Conservation (phyloP, 345 rosid genomes). For the Mangifera indica region DNA sequence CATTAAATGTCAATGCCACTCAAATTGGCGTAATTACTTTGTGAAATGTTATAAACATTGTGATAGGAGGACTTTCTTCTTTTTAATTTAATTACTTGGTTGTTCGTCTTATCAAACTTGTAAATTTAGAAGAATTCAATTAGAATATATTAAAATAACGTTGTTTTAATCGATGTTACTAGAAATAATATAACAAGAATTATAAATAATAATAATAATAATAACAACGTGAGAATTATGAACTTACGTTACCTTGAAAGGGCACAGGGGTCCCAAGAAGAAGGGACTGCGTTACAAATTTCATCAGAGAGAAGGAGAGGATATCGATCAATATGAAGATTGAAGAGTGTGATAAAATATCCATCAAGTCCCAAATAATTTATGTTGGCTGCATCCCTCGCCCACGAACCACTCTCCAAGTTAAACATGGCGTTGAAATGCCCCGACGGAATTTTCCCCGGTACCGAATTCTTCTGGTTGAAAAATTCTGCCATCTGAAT, state of each 20-base stretch:
- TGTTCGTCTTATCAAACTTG: too few relatives aligned
- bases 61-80: too few relatives aligned
- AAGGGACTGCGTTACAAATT: conserved; percentile 68
- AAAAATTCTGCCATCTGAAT: conserved; percentile 83
- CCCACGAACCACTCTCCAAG: conserved; percentile 71
- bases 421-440: conserved; percentile 75
- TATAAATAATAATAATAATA: too few relatives aligned
- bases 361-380: conserved; percentile 76
- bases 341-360: conserved; percentile 50
- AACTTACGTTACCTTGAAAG: conserved; percentile 55
- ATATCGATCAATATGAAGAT: conserved; percentile 61
- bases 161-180: too few relatives aligned
- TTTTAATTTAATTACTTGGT: too few relatives aligned
- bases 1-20: too few relatives aligned
- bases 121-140: too few relatives aligned
- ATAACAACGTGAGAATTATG: neutral
- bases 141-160: too few relatives aligned
- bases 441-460: conserved; percentile 88
- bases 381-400: conserved; percentile 61
- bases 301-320: conserved; percentile 65
- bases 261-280: conserved; percentile 75
- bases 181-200: too few relatives aligned
- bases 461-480: conserved; percentile 54
- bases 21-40: too few relatives aligned
- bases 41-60: too few relatives aligned